phyloP scores from a whole-genome alignment of 2,329 filamentous ascomycete genomes.

The Lachnellula cervina region DNA sequence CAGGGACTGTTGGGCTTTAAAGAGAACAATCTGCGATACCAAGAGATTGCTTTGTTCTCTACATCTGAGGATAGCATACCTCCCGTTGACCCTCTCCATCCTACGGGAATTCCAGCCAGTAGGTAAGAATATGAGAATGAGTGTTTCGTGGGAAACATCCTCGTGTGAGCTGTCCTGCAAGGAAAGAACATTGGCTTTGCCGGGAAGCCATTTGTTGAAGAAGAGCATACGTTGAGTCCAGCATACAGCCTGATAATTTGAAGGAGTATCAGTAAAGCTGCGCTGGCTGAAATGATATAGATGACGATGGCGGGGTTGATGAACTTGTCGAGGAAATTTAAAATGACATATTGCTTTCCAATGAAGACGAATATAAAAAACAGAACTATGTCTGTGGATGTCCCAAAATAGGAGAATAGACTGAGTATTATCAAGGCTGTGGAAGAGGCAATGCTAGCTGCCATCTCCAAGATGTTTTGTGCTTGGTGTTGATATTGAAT shows the following conservation, averaged over 20 bases:
- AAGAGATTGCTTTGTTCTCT: conserved; percentile 20
- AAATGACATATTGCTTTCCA: conserved; percentile 7
- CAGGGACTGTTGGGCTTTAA: conserved; percentile 31
- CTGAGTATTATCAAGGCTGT: not conserved
- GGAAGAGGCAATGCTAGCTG: not conserved
- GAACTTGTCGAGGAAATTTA: conserved; percentile 1
- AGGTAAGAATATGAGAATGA: conserved; percentile 68
- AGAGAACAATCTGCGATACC: conserved; percentile 29
- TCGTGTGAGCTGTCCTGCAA: conserved; percentile 58
- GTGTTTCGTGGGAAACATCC: conserved; percentile 63
- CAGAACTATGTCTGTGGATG: not conserved
- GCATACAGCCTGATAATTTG: conserved; percentile 20
- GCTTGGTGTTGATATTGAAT: not conserved
- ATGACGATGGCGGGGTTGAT: conserved; percentile 12
- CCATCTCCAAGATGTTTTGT: not conserved
- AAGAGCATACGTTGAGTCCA: conserved; percentile 10
- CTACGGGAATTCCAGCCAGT: conserved; percentile 61
- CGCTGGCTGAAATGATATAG: not conserved
- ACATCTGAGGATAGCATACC: conserved; percentile 49
- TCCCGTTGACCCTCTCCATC: conserved; percentile 51
- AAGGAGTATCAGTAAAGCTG: conserved; percentile 10
- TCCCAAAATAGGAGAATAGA: not conserved
- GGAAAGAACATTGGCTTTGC: conserved; percentile 54
- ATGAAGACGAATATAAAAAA: conserved; percentile 5
- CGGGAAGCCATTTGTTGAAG: conserved; percentile 8